Conservation (phyloP, 2,329 filamentous ascomycete species). For the Sporothrix pseudoabietina region DNA sequence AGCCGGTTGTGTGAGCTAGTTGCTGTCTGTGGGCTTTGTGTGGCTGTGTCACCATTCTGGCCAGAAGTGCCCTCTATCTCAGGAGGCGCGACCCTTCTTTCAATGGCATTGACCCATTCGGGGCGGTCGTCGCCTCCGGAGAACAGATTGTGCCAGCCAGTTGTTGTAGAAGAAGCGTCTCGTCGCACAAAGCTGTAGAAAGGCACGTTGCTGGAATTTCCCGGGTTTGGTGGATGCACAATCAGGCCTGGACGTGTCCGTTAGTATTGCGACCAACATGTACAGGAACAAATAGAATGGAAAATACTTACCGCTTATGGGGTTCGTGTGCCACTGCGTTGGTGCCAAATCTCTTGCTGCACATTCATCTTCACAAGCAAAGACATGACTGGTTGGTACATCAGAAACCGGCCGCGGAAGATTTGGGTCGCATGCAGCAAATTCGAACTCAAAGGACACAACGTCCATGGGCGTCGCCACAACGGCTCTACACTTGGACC, state of each 20-base stretch:
- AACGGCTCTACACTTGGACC: constrained; percentile 51
- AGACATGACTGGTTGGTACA: neutral
- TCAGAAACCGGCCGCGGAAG: neutral
- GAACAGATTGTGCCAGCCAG: constrained; percentile 54
- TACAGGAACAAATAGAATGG: constrained; percentile 26
- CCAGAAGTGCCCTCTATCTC: neutral
- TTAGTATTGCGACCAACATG: neutral
- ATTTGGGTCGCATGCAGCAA: constrained; percentile 18
- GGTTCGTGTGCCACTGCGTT: constrained; percentile 44
- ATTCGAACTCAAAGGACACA: constrained; percentile 54
- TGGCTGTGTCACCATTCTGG: neutral
- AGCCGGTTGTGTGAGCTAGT: constrained; percentile 31
- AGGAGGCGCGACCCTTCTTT: too few species aligned
- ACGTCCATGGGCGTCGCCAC: constrained; percentile 55
- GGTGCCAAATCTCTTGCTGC: constrained; percentile 23
- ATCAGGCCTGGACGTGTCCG: constrained; percentile 35
- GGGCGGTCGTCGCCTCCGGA: constrained; percentile 34
- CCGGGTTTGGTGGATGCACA: constrained; percentile 47
- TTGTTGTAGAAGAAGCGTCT: constrained; percentile 47
- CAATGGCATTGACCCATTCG: constrained; percentile 47
- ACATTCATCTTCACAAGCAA: neutral
- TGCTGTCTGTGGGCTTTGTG: neutral
- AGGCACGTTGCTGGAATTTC: constrained; percentile 43
- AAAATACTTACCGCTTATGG: constrained; percentile 49
- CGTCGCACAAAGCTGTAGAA: constrained; percentile 57